Evolutionary conservation across 192 early-diverging fungal species (phyloP).

Genomic region (Cetraspora pellucida): DNA sequence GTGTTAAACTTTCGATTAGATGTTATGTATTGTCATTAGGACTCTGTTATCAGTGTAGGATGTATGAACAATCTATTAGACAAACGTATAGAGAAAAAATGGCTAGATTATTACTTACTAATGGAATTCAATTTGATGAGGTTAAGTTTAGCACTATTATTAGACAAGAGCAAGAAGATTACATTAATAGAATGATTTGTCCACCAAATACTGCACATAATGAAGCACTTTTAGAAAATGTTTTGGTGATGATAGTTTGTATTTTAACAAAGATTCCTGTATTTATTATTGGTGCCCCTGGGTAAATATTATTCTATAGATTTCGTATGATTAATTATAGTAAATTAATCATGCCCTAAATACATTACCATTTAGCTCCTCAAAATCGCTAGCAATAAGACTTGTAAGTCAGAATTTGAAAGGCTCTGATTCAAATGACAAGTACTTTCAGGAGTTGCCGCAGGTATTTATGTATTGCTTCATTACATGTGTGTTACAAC

Average conservation of each 20-base stretch:
- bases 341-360: neutral
- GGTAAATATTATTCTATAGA: conserved; percentile 1
- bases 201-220: conserved; percentile 21
- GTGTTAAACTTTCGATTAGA: neutral
- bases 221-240: conserved; percentile 32
- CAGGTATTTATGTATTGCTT: conserved; percentile 29
- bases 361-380: neutral
- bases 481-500: too few relatives aligned
- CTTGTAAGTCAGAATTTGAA: conserved; percentile 29
- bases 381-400: conserved; percentile 30
- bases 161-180: conserved; percentile 32
- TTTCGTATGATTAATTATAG: neutral
- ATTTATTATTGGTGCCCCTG: conserved; percentile 34
- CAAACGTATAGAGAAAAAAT: conserved; percentile 15
- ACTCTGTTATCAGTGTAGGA: conserved; percentile 20
- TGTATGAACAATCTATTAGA: neutral
- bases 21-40: conserved; percentile 22
- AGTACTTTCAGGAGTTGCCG: conserved; percentile 24
- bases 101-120: neutral
- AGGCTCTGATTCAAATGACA: conserved; percentile 26
- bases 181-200: conserved; percentile 15
- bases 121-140: neutral
- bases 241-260: conserved; percentile 28
- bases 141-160: neutral
- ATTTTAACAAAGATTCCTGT: conserved; percentile 33